Conservation (phyloP, 768 basidiomycete genomes). For the Amanita muscaria region DNA sequence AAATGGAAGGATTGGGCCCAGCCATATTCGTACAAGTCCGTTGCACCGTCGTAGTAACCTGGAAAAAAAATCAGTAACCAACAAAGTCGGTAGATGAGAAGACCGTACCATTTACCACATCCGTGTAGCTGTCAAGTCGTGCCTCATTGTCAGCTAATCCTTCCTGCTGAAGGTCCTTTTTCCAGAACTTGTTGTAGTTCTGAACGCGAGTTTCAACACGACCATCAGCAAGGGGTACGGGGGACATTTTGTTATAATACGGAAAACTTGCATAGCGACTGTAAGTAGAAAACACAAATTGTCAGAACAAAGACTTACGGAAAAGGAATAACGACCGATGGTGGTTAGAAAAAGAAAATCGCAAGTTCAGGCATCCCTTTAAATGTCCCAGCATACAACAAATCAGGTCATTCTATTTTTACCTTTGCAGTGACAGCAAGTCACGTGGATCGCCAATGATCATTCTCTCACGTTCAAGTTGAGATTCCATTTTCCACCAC, state of each 20-base stretch:
- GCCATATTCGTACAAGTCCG: constrained; percentile 90
- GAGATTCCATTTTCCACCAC: too few species aligned
- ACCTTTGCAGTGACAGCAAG: neutral
- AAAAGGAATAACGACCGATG: neutral
- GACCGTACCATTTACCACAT: constrained; percentile 82
- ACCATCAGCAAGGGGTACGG: constrained; percentile 35
- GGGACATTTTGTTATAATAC: constrained; percentile 7
- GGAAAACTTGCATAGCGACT: too few species aligned
- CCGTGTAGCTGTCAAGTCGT: constrained; percentile 76
- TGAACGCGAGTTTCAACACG: constrained; percentile 62
- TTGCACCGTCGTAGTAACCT: constrained; percentile 98
- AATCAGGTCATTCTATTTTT: constrained; percentile 9
- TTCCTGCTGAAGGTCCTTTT: constrained; percentile 72
- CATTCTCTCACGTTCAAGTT: too few species aligned
- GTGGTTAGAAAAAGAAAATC: neutral
- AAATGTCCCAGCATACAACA: neutral
- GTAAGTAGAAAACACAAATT: too few species aligned
- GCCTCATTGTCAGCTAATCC: constrained; percentile 53
- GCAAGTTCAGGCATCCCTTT: neutral
- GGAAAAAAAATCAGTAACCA: constrained; percentile 2
- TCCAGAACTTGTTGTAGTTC: constrained; percentile 89
- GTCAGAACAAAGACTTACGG: too few species aligned
- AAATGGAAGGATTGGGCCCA: constrained; percentile 94
- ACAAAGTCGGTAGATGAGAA: neutral
- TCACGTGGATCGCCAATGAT: too few species aligned